Base-by-base conservation (phyloP, 371 early-diverging fungal genomes). In the Blakeslea trispora region DNA sequence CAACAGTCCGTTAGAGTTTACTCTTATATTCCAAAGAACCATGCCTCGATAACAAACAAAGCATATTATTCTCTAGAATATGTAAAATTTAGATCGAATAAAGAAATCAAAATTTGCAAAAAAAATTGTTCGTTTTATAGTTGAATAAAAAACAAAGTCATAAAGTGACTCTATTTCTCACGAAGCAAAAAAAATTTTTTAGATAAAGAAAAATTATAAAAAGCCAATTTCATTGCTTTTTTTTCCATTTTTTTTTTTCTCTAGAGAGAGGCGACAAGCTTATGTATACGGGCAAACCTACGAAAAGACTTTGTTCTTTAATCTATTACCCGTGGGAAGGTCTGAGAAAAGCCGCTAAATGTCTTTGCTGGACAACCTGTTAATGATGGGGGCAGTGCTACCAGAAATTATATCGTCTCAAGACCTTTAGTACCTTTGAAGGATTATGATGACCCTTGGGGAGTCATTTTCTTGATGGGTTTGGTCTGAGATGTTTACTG, bases 231-330 rank as follows among this genome's bases (percentile, higher is more conserved):
- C 5, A 31, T 35, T n/a, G 10, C 6, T 24, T n/a, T 15, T 5
- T 23, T 42, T 39, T 39, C 31, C 40, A 61, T 56, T 50, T 56
- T 53, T 61, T 60, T 59, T 45, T 55, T 59, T 53, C 41, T 37
- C 31, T 21, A 15, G 9, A 45, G 53, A 49, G 68, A 76, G 76
- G 76, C 68, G 60, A 32, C 66, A 72, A 72, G 76, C 76, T 72
- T 70, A 66, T 68, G 76, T 70, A 62, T 72, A 76, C 71, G 76
- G 76, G 72, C 66, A 76, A 76, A 76, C 76, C 63, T 64, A 70
- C 76, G 63, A 72, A 68, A 68, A 70, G 70, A 64, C 47, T 52
- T n/a, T 43, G 37, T 72, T 63, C 71, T 68, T 68, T 59, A 53
- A 56, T 71, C 46, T 14, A 45, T 58, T 5, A 61, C 72, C 76